Evolutionary conservation across 1,284 basidiomycete genomes (phyloP).

Genomic region (Ganoderma leucocontextum): DNA sequence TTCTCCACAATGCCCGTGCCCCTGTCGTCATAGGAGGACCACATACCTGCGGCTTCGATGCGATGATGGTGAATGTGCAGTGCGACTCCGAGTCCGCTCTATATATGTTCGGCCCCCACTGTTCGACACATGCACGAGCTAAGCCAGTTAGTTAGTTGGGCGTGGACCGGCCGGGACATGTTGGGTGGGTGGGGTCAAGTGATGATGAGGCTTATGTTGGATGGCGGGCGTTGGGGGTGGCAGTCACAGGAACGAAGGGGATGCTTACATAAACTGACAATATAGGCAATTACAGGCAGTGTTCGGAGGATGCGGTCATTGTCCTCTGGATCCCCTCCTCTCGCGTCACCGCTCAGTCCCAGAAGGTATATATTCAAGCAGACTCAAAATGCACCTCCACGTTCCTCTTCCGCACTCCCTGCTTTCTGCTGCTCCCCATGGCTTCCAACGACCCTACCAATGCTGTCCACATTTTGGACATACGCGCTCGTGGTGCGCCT

Average conservation of each 20-base stretch:
- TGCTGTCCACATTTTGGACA: conserved; percentile 57
- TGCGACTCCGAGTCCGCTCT: neutral
- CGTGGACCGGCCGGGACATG: neutral
- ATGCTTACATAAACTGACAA: conserved; percentile 33
- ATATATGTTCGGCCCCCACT: neutral
- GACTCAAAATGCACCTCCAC: conserved; percentile 13
- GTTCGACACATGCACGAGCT: neutral
- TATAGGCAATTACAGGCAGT: conserved; percentile 1
- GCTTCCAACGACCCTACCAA: conserved; percentile 14
- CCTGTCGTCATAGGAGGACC: conserved; percentile 5
- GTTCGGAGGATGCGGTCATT: conserved; percentile 11
- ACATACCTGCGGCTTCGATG: neutral
- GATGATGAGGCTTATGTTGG: conserved; percentile 22
- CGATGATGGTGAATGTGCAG: neutral
- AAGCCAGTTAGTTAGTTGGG: neutral
- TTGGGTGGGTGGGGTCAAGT: conserved; percentile 27
- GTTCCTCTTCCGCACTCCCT: conserved; percentile 1
- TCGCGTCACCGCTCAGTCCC: conserved; percentile 7
- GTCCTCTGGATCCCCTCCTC: conserved; percentile 11
- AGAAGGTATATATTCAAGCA: conserved; percentile 21
- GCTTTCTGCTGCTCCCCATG: conserved; percentile 18
- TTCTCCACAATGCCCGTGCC: conserved; percentile 1
- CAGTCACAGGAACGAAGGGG: conserved; percentile 27
- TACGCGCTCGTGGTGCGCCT: conserved; percentile 45
- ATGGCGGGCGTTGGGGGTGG: conserved; percentile 16